phyloP scores from a whole-genome alignment of 805 yeast species.

The Candida railenensis region DNA sequence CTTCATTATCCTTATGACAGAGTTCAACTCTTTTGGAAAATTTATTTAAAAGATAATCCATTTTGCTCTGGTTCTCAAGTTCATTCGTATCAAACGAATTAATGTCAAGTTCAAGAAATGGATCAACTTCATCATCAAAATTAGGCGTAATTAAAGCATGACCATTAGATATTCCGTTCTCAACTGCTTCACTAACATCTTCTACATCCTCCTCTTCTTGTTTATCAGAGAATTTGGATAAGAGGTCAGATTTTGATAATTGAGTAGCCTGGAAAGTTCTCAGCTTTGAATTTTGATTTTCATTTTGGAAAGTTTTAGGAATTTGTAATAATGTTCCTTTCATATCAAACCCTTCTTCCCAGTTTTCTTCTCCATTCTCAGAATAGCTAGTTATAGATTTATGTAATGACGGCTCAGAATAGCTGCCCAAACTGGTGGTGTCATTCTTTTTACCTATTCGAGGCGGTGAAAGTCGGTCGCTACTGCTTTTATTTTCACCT shows the following conservation, averaged over 20 bases:
- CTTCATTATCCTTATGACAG: constrained; percentile 29
- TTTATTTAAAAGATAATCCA: constrained; percentile 34
- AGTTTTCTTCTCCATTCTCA: constrained; percentile 31
- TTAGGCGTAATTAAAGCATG: not conserved
- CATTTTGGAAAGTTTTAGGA: not conserved
- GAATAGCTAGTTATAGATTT: constrained; percentile 25
- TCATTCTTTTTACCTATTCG: not conserved
- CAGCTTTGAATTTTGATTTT: not conserved
- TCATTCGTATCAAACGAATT: constrained; percentile 42
- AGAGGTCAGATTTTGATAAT: constrained; percentile 25
- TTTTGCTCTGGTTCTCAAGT: constrained; percentile 38
- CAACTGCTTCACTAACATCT: constrained; percentile 3
- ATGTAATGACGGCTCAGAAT: constrained; percentile 3
- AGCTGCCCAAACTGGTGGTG: not conserved
- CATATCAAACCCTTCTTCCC: constrained; percentile 30
- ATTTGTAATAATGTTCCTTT: not conserved
- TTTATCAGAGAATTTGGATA: constrained; percentile 29
- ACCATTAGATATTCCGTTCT: not conserved
- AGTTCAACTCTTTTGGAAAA: constrained; percentile 31
- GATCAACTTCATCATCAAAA: constrained; percentile 30
- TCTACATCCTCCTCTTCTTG: constrained; percentile 18
- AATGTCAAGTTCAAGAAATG: constrained; percentile 36
- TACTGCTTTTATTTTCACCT: constrained; percentile 4
- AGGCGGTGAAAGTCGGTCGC: not conserved
- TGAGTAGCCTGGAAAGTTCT: not conserved